Conservation (phyloP, 2,329 filamentous ascomycete genomes). For the Pseudogymnoascus sp. region DNA sequence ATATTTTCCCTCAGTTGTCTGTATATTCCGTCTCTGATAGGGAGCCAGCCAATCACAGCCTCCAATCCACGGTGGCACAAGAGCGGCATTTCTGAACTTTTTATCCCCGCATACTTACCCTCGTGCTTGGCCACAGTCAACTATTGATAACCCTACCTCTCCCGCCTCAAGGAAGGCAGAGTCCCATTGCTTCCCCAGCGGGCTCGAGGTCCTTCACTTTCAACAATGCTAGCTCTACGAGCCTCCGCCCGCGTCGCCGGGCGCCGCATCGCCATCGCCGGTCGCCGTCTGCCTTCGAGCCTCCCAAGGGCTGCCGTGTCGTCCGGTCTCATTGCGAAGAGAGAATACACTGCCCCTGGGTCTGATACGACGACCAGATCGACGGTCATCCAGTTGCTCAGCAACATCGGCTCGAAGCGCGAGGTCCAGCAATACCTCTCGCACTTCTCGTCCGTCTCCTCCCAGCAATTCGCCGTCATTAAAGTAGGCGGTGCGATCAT, state of each 20-base stretch:
- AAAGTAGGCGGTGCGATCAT: constrained; percentile 96
- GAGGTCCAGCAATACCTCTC: constrained; percentile 97
- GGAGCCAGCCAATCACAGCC: constrained; percentile 1
- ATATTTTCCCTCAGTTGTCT: background rate
- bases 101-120: constrained; percentile 9
- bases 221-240: constrained; percentile 28
- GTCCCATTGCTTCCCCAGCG: constrained; percentile 6
- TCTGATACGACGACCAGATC: constrained; percentile 50
- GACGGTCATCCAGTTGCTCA: constrained; percentile 82
- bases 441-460: constrained; percentile 93
- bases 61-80: background rate
- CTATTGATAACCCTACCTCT: background rate
- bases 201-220: background rate
- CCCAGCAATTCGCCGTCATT: constrained; percentile 95
- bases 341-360: constrained; percentile 26
- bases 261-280: constrained; percentile 24
- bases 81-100: constrained; percentile 8
- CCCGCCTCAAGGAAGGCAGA: constrained; percentile 3
- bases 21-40: background rate
- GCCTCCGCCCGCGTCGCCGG: constrained; percentile 25
- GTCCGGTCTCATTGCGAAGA: constrained; percentile 19
- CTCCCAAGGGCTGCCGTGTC: constrained; percentile 24
- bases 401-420: constrained; percentile 91
- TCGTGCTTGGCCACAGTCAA: constrained; percentile 3
- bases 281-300: constrained; percentile 22